Base-by-base conservation (phyloP, 345 rosid genomes). In the Noccaea bulbosa region DNA sequence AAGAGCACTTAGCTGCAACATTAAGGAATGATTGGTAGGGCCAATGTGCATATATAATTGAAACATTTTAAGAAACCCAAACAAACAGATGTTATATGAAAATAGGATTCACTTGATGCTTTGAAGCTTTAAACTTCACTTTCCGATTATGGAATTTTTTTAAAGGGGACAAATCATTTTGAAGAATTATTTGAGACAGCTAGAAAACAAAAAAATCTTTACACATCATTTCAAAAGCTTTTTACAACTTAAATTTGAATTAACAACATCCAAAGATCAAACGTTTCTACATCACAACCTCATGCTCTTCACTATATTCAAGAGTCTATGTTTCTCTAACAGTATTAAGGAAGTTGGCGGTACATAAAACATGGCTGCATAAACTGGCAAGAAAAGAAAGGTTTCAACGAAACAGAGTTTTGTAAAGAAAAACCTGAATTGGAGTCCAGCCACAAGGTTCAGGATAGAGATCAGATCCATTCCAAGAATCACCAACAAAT, bases 371-470 rank as follows among this genome's bases (percentile, higher is more conserved):
- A 46, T 49, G 38, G 51, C 61, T 11, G 5, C 6, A 62, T 2
- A 57, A 52, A 14, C 14, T 4, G 34, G 33, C 1, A 9, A 12
- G 2, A 10, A 62, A 34, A 34, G 14, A 3, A 56, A 47, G 40
- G 24, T 12, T 59, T 34, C 11, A 43, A 51, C 11, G 47, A 58
- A 49, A 33, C 20, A 65, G 32, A 50, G 39, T 0, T 9, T 67
- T 58, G 72, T 22, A 67, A 67, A 56, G 35, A 68, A 65, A 50
- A 62, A 89, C 98, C 94, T 91, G 90, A 59, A 93, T 87, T 37
- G 97, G 97, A 75, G 93, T 93, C 96, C 95, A 94, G 7, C 99
- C 97, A 81, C 99, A 94, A 75, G 99, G 99, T 65, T 94, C 97
- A 35, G 96, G 99, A 79, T 86, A 91, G 32, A 94, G 97, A 82